A percentile compares a stretch with the other conserved stretches of the same genome.
Conservation (phyloP, 2,329 filamentous ascomycete species). For the Catunica adiposa region DNA sequence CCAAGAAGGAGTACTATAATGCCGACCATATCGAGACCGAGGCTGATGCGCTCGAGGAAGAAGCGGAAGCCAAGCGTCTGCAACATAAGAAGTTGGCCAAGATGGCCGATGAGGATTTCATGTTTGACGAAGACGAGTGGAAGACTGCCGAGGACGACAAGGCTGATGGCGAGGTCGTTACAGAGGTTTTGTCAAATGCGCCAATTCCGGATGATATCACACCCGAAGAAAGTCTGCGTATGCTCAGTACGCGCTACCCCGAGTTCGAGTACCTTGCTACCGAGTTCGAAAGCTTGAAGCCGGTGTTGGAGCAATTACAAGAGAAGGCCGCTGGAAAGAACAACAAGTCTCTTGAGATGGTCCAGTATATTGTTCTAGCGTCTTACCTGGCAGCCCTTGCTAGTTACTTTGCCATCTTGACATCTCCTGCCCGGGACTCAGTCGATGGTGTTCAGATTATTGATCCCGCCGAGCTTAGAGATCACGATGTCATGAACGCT, state of each 20-base stretch:
- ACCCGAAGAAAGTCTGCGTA: slow-evolving; percentile 53
- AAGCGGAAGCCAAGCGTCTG: slow-evolving; percentile 70
- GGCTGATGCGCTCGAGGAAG: slow-evolving; percentile 68
- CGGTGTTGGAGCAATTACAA: slow-evolving; percentile 42
- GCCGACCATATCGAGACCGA: slow-evolving; percentile 56
- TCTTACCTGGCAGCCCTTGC: slow-evolving; percentile 75
- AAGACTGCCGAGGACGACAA: slow-evolving; percentile 37
- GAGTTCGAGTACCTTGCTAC: slow-evolving; percentile 77
- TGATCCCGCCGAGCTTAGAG: slow-evolving; percentile 62
- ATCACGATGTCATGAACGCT: slow-evolving; percentile 81
- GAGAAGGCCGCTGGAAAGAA: slow-evolving; percentile 37
- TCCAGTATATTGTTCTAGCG: slow-evolving; percentile 65
- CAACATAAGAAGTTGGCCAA: slow-evolving; percentile 81
- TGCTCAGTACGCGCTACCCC: slow-evolving; percentile 70
- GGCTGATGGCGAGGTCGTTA: slow-evolving; percentile 43
- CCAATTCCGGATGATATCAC: slow-evolving; percentile 69
- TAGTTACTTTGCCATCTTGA: slow-evolving; percentile 91
- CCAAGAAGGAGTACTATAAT: slow-evolving; percentile 83
- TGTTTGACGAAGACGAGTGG: slow-evolving; percentile 86
- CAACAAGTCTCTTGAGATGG: slow-evolving; percentile 38
- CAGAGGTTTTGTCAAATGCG: slow-evolving; percentile 69
- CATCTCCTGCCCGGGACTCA: slow-evolving; percentile 52
- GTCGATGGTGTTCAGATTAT: slow-evolving; percentile 39
- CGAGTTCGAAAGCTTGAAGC: slow-evolving; percentile 61
- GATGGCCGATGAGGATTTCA: slow-evolving; percentile 84